Base-by-base conservation (phyloP, 2,329 filamentous ascomycete species). In the Capronia coronata region DNA sequence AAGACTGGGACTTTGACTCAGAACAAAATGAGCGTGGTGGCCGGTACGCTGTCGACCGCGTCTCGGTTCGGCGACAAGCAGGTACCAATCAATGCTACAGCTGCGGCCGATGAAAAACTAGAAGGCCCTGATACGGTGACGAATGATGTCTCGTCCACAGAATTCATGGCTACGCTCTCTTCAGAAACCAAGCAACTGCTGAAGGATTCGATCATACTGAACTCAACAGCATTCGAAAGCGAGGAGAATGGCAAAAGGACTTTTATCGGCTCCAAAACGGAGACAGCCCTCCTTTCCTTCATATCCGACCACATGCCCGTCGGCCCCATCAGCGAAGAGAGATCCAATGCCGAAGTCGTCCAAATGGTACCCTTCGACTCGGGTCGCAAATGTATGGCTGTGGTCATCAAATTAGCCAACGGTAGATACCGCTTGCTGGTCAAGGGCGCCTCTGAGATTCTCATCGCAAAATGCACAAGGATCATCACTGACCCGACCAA, bases 261-360 rank as follows among this genome's bases (percentile, higher is more conserved):
- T 0, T 89, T 86, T 57, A 75, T 88, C 54, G 85, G 85, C 23
- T 87, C 84, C 3, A 88, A 87, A 67, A 89, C 85, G 0, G 85
- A 89, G 63, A 87, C 83, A 2, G 84, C 85, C 18, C 71, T 89
- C 10, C 73, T 89, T n/a, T 72, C 74, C 19, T 87, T 87, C 62
- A 81, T 83, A 16, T 75, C 77, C 42, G 79, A 84, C 42, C 72
- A 79, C 60, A 70, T 88, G 11, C 83, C 75, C 35, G 80, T 88
- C 72, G 77, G 76, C 4, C 72, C 75, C 0, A 67, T 86, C 13
- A 70, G 70, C 40, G 73, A 82, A 53, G 82, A 82, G 59, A 75
- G 84, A 14, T 73, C 78, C 11, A 85, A 83, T 57, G 75, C 75
- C 30, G 73, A 77, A 27, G 68, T 86, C 27, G 71, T 66, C 2